phyloP scores from a whole-genome alignment of 306 rosid genomes.

The Boehmeria nivea region DNA sequence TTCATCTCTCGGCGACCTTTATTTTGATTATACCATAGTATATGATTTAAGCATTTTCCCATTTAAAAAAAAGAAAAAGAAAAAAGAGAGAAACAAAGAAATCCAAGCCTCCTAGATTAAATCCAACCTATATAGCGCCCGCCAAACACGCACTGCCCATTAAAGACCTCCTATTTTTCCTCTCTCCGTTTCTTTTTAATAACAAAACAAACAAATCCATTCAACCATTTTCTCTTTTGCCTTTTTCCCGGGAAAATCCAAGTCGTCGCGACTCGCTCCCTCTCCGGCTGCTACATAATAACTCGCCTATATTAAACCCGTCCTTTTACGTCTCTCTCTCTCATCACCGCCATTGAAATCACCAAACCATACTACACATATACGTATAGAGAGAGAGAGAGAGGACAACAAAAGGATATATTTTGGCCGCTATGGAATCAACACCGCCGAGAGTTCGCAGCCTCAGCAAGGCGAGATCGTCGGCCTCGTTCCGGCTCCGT shows the following conservation, averaged over 20 bases:
- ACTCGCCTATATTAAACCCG: too few relatives aligned
- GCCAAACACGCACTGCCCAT: conserved; percentile 18
- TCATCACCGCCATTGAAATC: neutral
- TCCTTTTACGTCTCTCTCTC: neutral
- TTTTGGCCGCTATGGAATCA: conserved; percentile 30
- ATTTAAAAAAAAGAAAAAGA: too few relatives aligned
- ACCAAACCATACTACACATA: neutral
- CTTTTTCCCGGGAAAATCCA: neutral
- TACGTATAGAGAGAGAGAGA: too few relatives aligned
- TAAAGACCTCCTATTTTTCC: neutral
- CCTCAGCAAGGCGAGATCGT: conserved; percentile 12
- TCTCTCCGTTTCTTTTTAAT: neutral
- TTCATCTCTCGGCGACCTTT: too few relatives aligned
- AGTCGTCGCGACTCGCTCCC: neutral
- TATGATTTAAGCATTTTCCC: too few relatives aligned
- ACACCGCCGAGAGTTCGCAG: neutral
- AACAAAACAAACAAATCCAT: neutral
- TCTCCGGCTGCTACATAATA: conserved; percentile 4
- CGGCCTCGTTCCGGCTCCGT: conserved; percentile 60
- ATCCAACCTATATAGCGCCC: too few relatives aligned
- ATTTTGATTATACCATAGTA: too few relatives aligned
- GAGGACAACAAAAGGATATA: too few relatives aligned
- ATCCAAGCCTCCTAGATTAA: too few relatives aligned
- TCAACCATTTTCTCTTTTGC: neutral
- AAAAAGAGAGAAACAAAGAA: too few relatives aligned